Percentiles rank a stretch among this genome's conserved stretches.
These are phyloP conservation scores for Hortaea werneckii DNA, from an alignment of 2,329 filamentous ascomycete species.

Conservation along the genomic window DNA sequence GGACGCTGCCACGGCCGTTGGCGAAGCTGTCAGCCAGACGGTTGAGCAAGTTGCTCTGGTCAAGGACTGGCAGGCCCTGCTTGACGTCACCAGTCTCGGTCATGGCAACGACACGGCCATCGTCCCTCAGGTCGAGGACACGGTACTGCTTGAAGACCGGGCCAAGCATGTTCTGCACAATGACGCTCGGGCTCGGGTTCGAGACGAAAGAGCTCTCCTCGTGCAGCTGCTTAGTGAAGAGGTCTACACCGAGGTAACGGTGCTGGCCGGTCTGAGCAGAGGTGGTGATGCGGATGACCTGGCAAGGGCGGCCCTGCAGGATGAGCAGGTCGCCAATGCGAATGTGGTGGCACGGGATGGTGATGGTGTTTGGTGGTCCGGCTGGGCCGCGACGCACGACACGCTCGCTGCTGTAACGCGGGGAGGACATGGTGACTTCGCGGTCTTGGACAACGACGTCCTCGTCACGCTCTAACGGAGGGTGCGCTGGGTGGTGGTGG, in stretches of 20 bases:
- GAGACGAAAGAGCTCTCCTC: slow-evolving; percentile 98
- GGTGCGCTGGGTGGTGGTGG: slow-evolving; percentile 18
- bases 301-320: slow-evolving; percentile 97
- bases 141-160: slow-evolving; percentile 99
- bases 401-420: slow-evolving; percentile 18
- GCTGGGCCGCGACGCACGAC: slow-evolving; percentile 7
- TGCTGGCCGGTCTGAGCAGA: slow-evolving; percentile 97
- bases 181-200: slow-evolving; percentile 90
- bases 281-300: slow-evolving; percentile 99
- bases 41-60: slow-evolving; percentile 81
- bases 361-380: slow-evolving; percentile 66
- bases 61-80: slow-evolving; percentile 84
- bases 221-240: slow-evolving; percentile 99
- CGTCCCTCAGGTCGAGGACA: slow-evolving; percentile 91
- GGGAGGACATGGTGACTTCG: slow-evolving; percentile 30
- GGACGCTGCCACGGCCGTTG: slow-evolving; percentile 84
- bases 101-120: slow-evolving; percentile 78
- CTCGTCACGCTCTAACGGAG: slow-evolving; percentile 28
- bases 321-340: slow-evolving; percentile 97
- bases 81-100: slow-evolving; percentile 98
- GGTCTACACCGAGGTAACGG: slow-evolving; percentile 98
- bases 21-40: slow-evolving; percentile 78
- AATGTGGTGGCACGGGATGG: slow-evolving; percentile 99
- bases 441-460: slow-evolving; percentile 43
- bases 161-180: slow-evolving; percentile 98